Evolutionary conservation across 2,329 filamentous ascomycete genomes (phyloP), one percentile per base, ranked within the genome.

Genomic region (Cytospora piceae): DNA sequence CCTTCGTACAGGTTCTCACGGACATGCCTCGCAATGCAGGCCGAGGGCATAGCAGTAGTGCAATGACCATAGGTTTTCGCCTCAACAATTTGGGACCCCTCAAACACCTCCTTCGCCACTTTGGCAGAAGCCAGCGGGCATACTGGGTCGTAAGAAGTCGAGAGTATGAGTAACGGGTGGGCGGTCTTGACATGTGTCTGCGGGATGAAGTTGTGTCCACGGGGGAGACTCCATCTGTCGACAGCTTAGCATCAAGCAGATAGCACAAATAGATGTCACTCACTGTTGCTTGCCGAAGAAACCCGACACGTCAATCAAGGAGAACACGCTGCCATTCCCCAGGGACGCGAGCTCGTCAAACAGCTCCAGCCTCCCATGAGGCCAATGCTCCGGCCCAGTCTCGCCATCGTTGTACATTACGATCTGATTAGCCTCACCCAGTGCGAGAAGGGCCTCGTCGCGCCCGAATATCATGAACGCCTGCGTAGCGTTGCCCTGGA

Each of bases 111-210:
- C 2, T 72, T 72, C 0, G 80, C 79, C 0, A 69, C 70, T 31
- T 69, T 69, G 0, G 79, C 79, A 0, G 78, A 80, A 0, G 72
- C 65, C 0, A 81, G 66, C 1, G 79, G 75, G 14, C 85, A 88
- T 0, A 88, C 83, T 0, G 87, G 87, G 51, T 89, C 83, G 9
- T 82, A 80, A 0, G 81, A 83, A 54, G 83, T 86, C 37, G 81
- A 81, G 11, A 87, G 76, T 67, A 85, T 82, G 1, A 87, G 76
- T 32, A 87, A 75, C 0, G 85, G 85, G 66, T 83, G 77, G 0
- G 79, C 77, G 20, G 80, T 83, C 57, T 77, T 74, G 29, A 77
- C 73, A 7, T 64, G 67, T 17, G 65, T 34, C 22, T 59, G 57
- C 2, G 74, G 75, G 2, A 71, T 66, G 42, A 72, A 76, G 12